A percentile compares a stretch with the other conserved stretches of the same genome.
Conservation (phyloP, 2,329 filamentous ascomycete species). For the Beauveria varroae region DNA sequence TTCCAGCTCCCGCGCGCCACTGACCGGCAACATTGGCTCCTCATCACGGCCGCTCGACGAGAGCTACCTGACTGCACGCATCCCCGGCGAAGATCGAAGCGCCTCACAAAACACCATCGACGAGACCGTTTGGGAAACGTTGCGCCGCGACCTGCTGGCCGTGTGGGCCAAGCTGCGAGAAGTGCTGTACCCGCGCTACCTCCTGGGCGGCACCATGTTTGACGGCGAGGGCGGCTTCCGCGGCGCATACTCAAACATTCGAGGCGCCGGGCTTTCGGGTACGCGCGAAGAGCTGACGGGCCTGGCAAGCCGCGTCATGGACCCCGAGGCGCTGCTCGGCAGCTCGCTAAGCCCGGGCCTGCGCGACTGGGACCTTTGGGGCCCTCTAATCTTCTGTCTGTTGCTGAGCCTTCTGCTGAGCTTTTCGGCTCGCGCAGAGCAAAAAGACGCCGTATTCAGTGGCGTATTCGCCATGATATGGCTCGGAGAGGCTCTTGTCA, state of each 20-base stretch:
- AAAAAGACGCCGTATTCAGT: slow-evolving; percentile 85
- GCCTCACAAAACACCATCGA: slow-evolving; percentile 92
- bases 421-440: slow-evolving; percentile 67
- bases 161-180: slow-evolving; percentile 98
- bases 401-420: slow-evolving; percentile 82
- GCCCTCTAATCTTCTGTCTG: slow-evolving; percentile 88
- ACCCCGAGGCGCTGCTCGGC: slow-evolving; percentile 54
- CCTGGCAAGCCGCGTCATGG: slow-evolving; percentile 54
- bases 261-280: slow-evolving; percentile 50
- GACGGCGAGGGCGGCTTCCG: slow-evolving; percentile 46
- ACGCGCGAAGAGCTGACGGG: slow-evolving; percentile 56
- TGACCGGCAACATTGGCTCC: slow-evolving; percentile 76
- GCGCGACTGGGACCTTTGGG: slow-evolving; percentile 97
- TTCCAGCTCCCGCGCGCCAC: slow-evolving; percentile 65
- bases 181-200: slow-evolving; percentile 91
- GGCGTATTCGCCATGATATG: slow-evolving; percentile 96
- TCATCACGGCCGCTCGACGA: slow-evolving; percentile 57
- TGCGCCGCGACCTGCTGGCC: slow-evolving; percentile 81
- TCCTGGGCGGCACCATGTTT: slow-evolving; percentile 65
- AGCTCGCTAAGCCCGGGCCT: slow-evolving; percentile 81
- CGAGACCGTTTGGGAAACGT: slow-evolving; percentile 94
- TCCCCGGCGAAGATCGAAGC: slow-evolving; percentile 86
- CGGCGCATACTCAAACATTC: slow-evolving; percentile 54
- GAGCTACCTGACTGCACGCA: slow-evolving; percentile 78
- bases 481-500: slow-evolving; percentile 94